phyloP scores from a whole-genome alignment of 495 filamentous ascomycete genomes.

The Neohortaea acidophila region DNA sequence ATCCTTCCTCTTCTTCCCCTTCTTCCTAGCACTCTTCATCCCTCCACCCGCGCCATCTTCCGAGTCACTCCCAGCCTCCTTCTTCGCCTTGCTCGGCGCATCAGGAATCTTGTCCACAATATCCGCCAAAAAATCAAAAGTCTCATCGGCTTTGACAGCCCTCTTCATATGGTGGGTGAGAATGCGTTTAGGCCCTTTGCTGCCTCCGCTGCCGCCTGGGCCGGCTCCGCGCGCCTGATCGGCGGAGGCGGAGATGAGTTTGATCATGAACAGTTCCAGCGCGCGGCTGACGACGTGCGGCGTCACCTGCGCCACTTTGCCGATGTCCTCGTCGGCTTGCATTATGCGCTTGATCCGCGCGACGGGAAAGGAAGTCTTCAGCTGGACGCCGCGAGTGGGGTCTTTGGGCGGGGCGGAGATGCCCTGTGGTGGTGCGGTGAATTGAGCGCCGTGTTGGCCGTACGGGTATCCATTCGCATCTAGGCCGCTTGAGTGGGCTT shows the following conservation, averaged over 20 bases:
- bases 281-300: slow-evolving; percentile 94
- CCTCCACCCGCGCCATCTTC: slow-evolving; percentile 5
- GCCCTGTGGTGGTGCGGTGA: background rate
- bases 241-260: slow-evolving; percentile 42
- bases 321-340: slow-evolving; percentile 98
- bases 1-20: slow-evolving; percentile 15
- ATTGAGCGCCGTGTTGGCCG: background rate
- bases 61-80: slow-evolving; percentile 13
- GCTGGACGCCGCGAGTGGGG: slow-evolving; percentile 39
- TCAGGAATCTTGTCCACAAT: slow-evolving; percentile 79
- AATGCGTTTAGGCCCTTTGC: slow-evolving; percentile 45
- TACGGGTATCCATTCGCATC: slow-evolving; percentile 5
- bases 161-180: slow-evolving; percentile 82
- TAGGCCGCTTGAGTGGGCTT: background rate
- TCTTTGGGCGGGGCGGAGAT: slow-evolving; percentile 2
- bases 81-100: slow-evolving; percentile 37
- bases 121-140: slow-evolving; percentile 85
- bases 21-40: slow-evolving; percentile 5
- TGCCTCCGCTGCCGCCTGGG: slow-evolving; percentile 1
- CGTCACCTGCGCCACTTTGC: slow-evolving; percentile 94
- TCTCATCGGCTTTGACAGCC: slow-evolving; percentile 67
- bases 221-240: slow-evolving; percentile 3
- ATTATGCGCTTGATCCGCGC: slow-evolving; percentile 98
- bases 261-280: slow-evolving; percentile 93
- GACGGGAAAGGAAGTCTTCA: slow-evolving; percentile 93